A percentile compares a stretch with the other conserved stretches of the same genome.
Evolutionary conservation across 768 basidiomycete genomes (phyloP).

Genomic region (Phlegmacium glaucopus): DNA sequence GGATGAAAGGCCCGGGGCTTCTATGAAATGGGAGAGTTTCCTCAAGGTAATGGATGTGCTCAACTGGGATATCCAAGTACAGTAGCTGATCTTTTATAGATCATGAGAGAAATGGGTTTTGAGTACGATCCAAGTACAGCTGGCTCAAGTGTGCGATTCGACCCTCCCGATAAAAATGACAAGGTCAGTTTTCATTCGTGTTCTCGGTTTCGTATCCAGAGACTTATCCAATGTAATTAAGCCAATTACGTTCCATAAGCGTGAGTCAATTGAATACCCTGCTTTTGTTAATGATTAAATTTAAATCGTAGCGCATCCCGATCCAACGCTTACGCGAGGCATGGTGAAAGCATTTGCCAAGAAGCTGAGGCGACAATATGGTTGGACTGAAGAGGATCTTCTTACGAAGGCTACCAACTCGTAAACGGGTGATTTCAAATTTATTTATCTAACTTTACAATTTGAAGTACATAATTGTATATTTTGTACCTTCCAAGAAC

Average conservation of each 20-base stretch:
- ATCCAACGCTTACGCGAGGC: constrained; percentile 53
- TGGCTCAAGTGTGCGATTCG: constrained; percentile 80
- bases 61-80: too few relatives aligned
- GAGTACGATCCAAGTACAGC: constrained; percentile 69
- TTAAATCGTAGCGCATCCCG: constrained; percentile 60
- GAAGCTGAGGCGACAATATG: constrained; percentile 59
- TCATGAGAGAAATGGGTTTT: constrained; percentile 81
- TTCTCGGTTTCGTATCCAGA: neutral
- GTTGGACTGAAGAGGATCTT: constrained; percentile 56
- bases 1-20: constrained; percentile 49
- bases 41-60: constrained; percentile 45
- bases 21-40: constrained; percentile 81
- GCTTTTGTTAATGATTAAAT: constrained; percentile 1
- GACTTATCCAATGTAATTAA: constrained; percentile 20
- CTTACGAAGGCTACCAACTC: constrained; percentile 15
- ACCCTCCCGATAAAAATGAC: constrained; percentile 57
- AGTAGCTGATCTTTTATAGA: constrained; percentile 31
- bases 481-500: too few relatives aligned
- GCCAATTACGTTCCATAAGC: constrained; percentile 78
- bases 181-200: constrained; percentile 22
- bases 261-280: constrained; percentile 32
- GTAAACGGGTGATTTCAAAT: too few relatives aligned
- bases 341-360: constrained; percentile 53
- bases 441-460: neutral
- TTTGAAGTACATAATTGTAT: too few relatives aligned